Conservation (phyloP, 257 asterid species). For the Solanum ossicruentum region DNA sequence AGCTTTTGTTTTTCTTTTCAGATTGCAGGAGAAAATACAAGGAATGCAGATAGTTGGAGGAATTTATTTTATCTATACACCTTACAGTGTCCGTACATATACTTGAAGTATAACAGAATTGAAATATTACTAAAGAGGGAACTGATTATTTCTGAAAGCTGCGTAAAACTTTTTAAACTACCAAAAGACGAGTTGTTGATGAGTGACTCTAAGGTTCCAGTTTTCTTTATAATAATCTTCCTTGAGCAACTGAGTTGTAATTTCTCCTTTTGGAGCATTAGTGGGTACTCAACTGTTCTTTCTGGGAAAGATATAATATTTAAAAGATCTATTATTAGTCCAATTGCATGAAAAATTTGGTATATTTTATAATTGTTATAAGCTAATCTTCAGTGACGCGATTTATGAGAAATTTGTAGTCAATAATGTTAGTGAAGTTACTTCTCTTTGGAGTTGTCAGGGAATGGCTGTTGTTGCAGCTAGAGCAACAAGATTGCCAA, state of each 20-base stretch:
- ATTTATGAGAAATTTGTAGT: neutral
- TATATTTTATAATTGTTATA: neutral
- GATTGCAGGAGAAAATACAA: neutral
- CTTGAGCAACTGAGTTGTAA: neutral
- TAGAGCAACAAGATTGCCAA: constrained; percentile 94
- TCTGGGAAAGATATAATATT: neutral
- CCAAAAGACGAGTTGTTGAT: neutral
- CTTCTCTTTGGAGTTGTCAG: constrained; percentile 28
- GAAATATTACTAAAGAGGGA: neutral
- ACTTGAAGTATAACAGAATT: neutral
- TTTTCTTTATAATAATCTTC: neutral
- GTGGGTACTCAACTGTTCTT: neutral
- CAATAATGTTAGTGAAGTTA: neutral
- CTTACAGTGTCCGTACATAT: neutral
- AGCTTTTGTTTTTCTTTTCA: neutral
- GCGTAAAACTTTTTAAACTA: neutral
- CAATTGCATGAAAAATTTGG: neutral
- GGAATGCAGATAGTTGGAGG: neutral
- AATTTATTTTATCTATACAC: neutral
- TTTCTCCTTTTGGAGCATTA: neutral
- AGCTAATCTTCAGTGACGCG: neutral
- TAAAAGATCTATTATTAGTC: neutral
- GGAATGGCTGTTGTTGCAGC: constrained; percentile 99
- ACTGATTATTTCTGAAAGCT: neutral
- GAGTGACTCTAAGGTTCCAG: neutral